A percentile compares a stretch with the other conserved stretches of the same genome.
phyloP scores from a whole-genome alignment of 805 yeast species.

The Pichia nakasei region DNA sequence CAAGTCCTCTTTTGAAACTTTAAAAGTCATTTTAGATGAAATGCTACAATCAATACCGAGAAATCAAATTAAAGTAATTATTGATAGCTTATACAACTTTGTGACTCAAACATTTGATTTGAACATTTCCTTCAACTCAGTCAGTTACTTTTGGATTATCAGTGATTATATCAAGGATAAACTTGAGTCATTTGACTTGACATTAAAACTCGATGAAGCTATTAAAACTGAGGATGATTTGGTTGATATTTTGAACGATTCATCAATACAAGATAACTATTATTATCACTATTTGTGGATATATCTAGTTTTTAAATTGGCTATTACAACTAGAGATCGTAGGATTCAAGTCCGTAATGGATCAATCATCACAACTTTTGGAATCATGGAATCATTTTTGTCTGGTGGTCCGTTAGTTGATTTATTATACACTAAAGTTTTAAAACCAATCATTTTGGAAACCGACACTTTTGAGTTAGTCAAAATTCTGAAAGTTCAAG shows the following conservation, averaged over 20 bases:
- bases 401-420: conserved; percentile 54
- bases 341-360: conserved; percentile 85
- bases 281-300: conserved; percentile 47
- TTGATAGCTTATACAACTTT: conserved; percentile 66
- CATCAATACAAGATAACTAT: conserved; percentile 15
- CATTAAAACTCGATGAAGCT: not conserved
- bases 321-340: conserved; percentile 52
- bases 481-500: conserved; percentile 9
- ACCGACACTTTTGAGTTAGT: conserved; percentile 1
- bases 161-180: conserved; percentile 60
- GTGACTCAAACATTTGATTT: conserved; percentile 64
- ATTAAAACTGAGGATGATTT: conserved; percentile 19
- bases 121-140: conserved; percentile 84
- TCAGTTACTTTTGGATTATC: conserved; percentile 86
- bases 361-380: conserved; percentile 79
- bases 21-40: conserved; percentile 80
- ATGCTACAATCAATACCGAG: conserved; percentile 67
- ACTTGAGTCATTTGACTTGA: conserved; percentile 11
- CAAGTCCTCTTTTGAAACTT: conserved; percentile 68
- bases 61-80: conserved; percentile 50
- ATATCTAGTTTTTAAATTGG: conserved; percentile 51
- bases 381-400: conserved; percentile 70
- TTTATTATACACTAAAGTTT: conserved; percentile 53
- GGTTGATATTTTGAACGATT: conserved; percentile 7
- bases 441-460: conserved; percentile 40